Evolutionary conservation across 345 rosid species (phyloP).

Genomic region (Tarenaya hassleriana): DNA sequence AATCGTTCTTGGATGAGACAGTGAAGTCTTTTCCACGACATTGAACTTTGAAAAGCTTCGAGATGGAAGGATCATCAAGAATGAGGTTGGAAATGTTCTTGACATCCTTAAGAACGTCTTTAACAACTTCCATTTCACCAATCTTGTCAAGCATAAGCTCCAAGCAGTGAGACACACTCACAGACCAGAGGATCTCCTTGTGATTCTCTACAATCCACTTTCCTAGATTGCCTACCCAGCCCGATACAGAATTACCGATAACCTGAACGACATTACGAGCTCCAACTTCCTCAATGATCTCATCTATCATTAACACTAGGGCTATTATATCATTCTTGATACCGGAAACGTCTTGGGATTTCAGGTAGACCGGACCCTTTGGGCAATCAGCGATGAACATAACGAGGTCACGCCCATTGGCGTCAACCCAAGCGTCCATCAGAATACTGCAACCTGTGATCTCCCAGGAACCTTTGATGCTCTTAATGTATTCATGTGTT

Average conservation of each 20-base stretch:
- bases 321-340: slow-evolving; percentile 18
- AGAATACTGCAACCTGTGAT: slow-evolving; percentile 57
- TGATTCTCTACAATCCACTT: slow-evolving; percentile 30
- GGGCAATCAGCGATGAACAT: slow-evolving; percentile 49
- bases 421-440: slow-evolving; percentile 57
- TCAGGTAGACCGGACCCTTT: slow-evolving; percentile 45
- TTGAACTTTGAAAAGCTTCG: slow-evolving; percentile 27
- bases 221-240: slow-evolving; percentile 47
- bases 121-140: slow-evolving; percentile 21
- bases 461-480: slow-evolving; percentile 44
- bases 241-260: slow-evolving; percentile 37
- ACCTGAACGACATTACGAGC: slow-evolving; percentile 47
- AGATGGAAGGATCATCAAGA: slow-evolving; percentile 24
- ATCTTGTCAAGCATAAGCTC: slow-evolving; percentile 48
- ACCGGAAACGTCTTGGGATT: slow-evolving; percentile 37
- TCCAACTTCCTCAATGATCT: slow-evolving; percentile 43
- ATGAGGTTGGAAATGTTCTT: slow-evolving; percentile 33
- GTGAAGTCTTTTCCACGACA: slow-evolving; percentile 25
- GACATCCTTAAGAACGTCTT: slow-evolving; percentile 31
- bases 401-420: slow-evolving; percentile 41
- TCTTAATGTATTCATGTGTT: slow-evolving; percentile 32
- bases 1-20: slow-evolving; percentile 35
- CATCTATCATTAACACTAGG: slow-evolving; percentile 34
- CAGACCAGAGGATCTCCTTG: slow-evolving; percentile 45
- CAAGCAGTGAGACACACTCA: slow-evolving; percentile 51